Conservation (phyloP, 371 early-diverging fungal species). For the Circinella minor region DNA sequence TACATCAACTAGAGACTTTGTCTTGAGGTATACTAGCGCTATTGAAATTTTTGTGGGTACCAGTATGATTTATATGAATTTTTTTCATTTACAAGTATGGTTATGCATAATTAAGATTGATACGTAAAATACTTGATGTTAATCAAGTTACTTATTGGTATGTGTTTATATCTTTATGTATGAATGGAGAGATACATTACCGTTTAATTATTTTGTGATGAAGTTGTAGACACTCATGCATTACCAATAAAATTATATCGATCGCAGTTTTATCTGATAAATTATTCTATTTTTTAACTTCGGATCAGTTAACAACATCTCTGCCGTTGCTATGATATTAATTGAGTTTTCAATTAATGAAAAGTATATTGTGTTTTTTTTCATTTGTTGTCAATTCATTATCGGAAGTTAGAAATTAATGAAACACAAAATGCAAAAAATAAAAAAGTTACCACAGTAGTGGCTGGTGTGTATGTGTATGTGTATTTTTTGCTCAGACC, state of each 20-base stretch:
- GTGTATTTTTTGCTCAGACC: neutral
- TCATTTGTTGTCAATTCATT: too few species aligned
- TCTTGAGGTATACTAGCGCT: slow-evolving; percentile 55
- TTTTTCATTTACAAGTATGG: slow-evolving; percentile 70
- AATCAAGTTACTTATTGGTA: slow-evolving; percentile 62
- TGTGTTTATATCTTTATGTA: slow-evolving; percentile 34
- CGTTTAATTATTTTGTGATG: slow-evolving; percentile 64
- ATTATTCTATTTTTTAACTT: too few species aligned
- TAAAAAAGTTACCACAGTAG: neutral
- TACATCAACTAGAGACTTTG: slow-evolving; percentile 40
- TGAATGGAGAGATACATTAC: slow-evolving; percentile 71
- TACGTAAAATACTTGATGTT: slow-evolving; percentile 54
- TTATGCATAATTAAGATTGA: slow-evolving; percentile 67
- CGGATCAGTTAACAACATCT: too few species aligned
- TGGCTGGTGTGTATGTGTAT: neutral
- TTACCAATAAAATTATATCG: slow-evolving; percentile 2
- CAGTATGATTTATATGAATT: slow-evolving; percentile 58
- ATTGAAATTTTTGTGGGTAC: slow-evolving; percentile 78
- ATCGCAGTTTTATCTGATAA: neutral
- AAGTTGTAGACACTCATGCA: too few species aligned
- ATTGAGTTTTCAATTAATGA: neutral
- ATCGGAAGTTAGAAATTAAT: neutral
- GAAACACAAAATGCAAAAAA: neutral
- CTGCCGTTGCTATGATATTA: neutral
- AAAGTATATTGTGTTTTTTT: too few species aligned